phyloP scores from a whole-genome alignment of 495 filamentous ascomycete genomes.

The Penicillium desertorum region DNA sequence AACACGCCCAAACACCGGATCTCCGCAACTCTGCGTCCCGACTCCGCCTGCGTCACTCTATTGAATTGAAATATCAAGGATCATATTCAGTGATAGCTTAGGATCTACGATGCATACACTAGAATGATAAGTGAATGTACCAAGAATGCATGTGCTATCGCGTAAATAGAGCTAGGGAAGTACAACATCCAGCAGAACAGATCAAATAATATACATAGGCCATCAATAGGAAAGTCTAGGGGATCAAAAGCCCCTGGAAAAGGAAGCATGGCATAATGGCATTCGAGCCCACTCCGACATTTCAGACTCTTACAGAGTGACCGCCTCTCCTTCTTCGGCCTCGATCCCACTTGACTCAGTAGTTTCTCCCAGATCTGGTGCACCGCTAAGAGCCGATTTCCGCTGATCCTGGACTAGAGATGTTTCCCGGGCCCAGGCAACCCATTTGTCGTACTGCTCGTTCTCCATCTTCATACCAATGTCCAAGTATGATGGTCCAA shows the following conservation, averaged over 20 bases:
- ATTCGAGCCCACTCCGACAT: conserved; percentile 1
- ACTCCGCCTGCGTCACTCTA: conserved; percentile 5
- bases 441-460: conserved; percentile 74
- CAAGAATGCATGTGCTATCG: conserved; percentile 15
- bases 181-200: conserved; percentile 27
- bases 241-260: conserved; percentile 10
- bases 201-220: conserved; percentile 40
- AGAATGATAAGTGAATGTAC: neutral
- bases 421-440: conserved; percentile 68
- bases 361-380: conserved; percentile 26
- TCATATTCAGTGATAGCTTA: neutral
- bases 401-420: conserved; percentile 38
- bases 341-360: conserved; percentile 4
- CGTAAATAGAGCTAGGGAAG: conserved; percentile 23
- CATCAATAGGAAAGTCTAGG: conserved; percentile 17
- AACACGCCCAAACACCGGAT: conserved; percentile 16
- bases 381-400: conserved; percentile 32
- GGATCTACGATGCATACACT: neutral
- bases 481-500: conserved; percentile 70
- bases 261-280: conserved; percentile 6
- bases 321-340: conserved; percentile 1
- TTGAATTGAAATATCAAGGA: neutral
- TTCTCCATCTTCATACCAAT: conserved; percentile 83
- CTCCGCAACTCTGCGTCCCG: conserved; percentile 18
- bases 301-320: neutral